Evolutionary conservation across 208 protist genomes (phyloP).

Genomic region (Kentomonas sorsogonicus): DNA sequence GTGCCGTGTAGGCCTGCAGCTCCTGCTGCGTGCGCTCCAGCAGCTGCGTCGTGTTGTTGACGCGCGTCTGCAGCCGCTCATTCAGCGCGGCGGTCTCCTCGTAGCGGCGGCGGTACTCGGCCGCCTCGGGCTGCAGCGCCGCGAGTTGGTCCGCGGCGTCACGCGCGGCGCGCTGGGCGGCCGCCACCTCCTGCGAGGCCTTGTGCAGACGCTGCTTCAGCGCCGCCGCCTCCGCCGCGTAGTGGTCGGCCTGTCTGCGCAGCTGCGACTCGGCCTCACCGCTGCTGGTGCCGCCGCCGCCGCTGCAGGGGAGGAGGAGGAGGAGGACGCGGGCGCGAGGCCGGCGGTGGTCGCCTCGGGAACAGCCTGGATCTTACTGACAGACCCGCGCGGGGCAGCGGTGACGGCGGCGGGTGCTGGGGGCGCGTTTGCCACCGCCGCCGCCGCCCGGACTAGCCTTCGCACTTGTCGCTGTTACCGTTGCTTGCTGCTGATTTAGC

Average conservation of each 20-base stretch:
- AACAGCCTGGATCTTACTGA: not conserved
- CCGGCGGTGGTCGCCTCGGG: too few species aligned
- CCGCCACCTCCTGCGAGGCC: conserved; percentile 11
- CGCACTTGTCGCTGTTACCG: not conserved
- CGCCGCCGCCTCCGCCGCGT: conserved; percentile 19
- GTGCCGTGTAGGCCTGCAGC: conserved; percentile 24
- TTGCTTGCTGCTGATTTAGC: too few species aligned
- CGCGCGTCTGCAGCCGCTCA: conserved; percentile 25
- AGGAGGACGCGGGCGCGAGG: too few species aligned
- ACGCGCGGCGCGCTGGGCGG: conserved; percentile 18
- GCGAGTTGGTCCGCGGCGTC: conserved; percentile 21
- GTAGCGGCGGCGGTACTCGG: conserved; percentile 38
- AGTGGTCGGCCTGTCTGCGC: conserved; percentile 1
- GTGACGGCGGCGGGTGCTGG: not conserved
- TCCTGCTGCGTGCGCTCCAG: conserved; percentile 50
- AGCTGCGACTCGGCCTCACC: too few species aligned
- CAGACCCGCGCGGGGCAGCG: not conserved
- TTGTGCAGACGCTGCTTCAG: conserved; percentile 20
- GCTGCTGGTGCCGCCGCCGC: not conserved
- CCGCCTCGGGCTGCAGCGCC: conserved; percentile 10
- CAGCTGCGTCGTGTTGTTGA: conserved; percentile 34
- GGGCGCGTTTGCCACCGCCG: not conserved
- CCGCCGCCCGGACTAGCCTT: not conserved
- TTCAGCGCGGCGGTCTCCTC: conserved; percentile 27
- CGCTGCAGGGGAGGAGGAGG: too few species aligned